Evolutionary conservation across 2,329 filamentous ascomycete species (phyloP), one percentile per base, ranked within the genome.

Genomic region (Xylariaceae sp.): DNA sequence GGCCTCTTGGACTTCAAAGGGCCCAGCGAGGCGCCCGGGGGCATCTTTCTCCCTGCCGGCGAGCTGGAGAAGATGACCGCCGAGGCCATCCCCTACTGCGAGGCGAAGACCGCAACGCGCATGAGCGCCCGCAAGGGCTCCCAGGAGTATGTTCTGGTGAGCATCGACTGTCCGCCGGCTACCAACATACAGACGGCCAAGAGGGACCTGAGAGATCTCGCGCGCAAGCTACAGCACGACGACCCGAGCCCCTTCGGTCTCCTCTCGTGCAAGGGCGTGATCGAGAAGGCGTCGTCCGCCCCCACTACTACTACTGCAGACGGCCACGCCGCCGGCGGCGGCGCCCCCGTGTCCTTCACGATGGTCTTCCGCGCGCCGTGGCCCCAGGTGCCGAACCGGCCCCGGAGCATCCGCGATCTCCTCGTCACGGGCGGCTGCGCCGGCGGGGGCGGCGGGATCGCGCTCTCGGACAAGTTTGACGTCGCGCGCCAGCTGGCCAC

Each of bases 391-490:
- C 5, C 17, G 17, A 15, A 17, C 9, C 26, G 17, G 6, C 30
- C 21, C 11, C 30, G 21, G 11, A 32, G 30, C 17, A n/a, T 32
- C 5, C 30, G 30, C 7, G 19, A 23, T 13, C 7, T 23, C 15
- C 15, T 32, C 5, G 14, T 22, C 5, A 9, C 19, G 3, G 16
- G 13, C 5, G 29, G 32, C 33, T n/a, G 14, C 16, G 7, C 35
- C 22, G 7, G 21, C 12, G n/a, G n/a, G n/a, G n/a, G n/a, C n/a
- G n/a, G n/a, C n/a, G n/a, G n/a, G n/a, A 29, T 21, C n/a, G 27
- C 37, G 15, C 35, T 39, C 6, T 45, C 49, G 23, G 62, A 65
- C 44, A 47, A 59, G 4, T 46, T 61, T 27, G 36, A 32, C 10
- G 30, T 58, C 10, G 53, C 56, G 9, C 44, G 40, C 27, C 47